Evolutionary conservation across 345 rosid genomes (phyloP).

Genomic region (Raphanus sativus): DNA sequence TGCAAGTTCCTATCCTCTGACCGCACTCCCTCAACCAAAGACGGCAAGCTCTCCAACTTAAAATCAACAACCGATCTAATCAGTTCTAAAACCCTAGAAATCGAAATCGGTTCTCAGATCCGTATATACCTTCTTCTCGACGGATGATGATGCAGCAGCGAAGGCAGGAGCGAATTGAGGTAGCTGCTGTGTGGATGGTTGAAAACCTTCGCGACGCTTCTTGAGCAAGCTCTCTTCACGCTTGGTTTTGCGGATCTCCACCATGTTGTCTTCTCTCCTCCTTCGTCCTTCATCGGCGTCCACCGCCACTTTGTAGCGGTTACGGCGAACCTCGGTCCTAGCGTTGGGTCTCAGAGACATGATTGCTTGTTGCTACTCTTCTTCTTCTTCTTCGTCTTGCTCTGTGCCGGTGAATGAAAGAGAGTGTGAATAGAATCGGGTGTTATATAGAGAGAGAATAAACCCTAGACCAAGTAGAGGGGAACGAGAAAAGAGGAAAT

Average conservation of each 20-base stretch:
- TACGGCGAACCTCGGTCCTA: slow-evolving; percentile 71
- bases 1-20: slow-evolving; percentile 56
- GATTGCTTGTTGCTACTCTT: neutral
- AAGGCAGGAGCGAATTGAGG: slow-evolving; percentile 34
- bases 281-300: slow-evolving; percentile 81
- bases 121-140: slow-evolving; percentile 61
- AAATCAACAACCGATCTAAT: slow-evolving; percentile 13
- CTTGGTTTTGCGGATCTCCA: slow-evolving; percentile 86
- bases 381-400: neutral
- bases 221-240: slow-evolving; percentile 84
- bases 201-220: slow-evolving; percentile 71
- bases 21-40: slow-evolving; percentile 71
- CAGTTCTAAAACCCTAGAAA: neutral
- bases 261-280: slow-evolving; percentile 85
- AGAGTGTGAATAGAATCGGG: slow-evolving; percentile 15
- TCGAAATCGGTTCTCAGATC: slow-evolving; percentile 6
- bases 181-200: slow-evolving; percentile 23
- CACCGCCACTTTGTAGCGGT: slow-evolving; percentile 76
- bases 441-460: slow-evolving; percentile 5
- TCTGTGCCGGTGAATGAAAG: neutral
- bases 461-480: slow-evolving; percentile 26
- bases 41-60: slow-evolving; percentile 74
- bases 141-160: slow-evolving; percentile 39
- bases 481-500: slow-evolving; percentile 18
- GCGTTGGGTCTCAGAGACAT: slow-evolving; percentile 83